Evolutionary conservation across 2,329 filamentous ascomycete genomes (phyloP).

Genomic region (Pezicula neosporulosa): DNA sequence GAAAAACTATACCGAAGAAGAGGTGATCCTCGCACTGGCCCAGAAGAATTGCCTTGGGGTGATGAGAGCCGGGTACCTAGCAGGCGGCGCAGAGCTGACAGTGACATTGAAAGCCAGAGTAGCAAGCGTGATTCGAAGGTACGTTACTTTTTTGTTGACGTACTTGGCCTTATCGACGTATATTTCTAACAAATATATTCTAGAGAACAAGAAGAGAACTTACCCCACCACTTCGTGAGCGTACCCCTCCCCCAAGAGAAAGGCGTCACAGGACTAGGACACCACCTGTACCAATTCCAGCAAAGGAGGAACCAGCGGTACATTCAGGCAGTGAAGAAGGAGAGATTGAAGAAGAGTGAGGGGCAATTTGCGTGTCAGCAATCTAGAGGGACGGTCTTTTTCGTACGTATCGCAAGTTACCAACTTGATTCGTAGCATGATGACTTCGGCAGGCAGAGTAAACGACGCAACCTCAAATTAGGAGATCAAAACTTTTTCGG

Average conservation of each 20-base stretch:
- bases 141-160: constrained; percentile 2
- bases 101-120: constrained; percentile 62
- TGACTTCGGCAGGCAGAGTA: constrained; percentile 25
- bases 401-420: constrained; percentile 32
- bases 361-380: neutral
- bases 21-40: constrained; percentile 68
- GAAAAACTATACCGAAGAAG: constrained; percentile 80
- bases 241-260: constrained; percentile 54
- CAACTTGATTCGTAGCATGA: constrained; percentile 24
- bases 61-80: constrained; percentile 56
- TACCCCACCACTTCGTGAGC: constrained; percentile 48
- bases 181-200: neutral
- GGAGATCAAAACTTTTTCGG: constrained; percentile 5
- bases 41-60: constrained; percentile 90
- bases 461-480: neutral
- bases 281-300: constrained; percentile 35
- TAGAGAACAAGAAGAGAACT: constrained; percentile 57
- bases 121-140: constrained; percentile 64
- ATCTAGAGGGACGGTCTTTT: constrained; percentile 8
- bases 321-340: constrained; percentile 90
- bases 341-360: constrained; percentile 84
- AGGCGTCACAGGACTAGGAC: constrained; percentile 54
- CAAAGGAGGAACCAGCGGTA: constrained; percentile 42
- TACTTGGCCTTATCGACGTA: neutral
- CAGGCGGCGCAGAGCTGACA: constrained; percentile 74